Percentiles rank a stretch among this genome's conserved stretches.
These are phyloP conservation scores for Rosa hybrid DNA, from an alignment of 331 rosid genomes.

Conservation along the genomic window DNA sequence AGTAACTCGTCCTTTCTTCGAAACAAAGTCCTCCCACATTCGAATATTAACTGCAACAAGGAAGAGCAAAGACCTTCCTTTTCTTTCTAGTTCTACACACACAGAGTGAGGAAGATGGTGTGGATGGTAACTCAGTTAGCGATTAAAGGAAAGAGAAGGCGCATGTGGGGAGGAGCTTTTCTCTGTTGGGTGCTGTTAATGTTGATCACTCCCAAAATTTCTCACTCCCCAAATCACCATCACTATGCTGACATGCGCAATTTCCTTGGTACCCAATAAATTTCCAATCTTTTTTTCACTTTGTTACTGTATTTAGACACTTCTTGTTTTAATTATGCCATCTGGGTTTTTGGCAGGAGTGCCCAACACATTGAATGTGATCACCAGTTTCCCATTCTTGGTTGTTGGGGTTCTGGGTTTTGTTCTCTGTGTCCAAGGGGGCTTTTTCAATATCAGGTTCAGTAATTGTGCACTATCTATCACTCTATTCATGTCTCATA, in stretches of 20 bases:
- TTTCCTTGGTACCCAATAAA: constrained; percentile 48
- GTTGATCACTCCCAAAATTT: constrained; percentile 47
- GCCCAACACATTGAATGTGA: constrained; percentile 66
- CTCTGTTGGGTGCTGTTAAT: constrained; percentile 40
- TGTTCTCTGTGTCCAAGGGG: constrained; percentile 51
- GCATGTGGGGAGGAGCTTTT: constrained; percentile 37
- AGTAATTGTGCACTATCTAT: background rate
- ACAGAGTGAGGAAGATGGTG: constrained; percentile 24
- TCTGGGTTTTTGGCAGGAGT: constrained; percentile 55
- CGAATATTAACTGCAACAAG: background rate
- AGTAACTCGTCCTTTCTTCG: too few species aligned
- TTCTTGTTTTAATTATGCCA: constrained; percentile 11
- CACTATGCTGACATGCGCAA: constrained; percentile 65
- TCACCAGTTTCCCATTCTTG: constrained; percentile 69
- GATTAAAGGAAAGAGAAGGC: constrained; percentile 39
- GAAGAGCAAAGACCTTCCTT: constrained; percentile 5
- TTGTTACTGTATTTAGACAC: background rate
- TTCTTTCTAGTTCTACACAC: background rate
- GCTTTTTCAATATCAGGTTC: constrained; percentile 54
- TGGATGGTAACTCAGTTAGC: constrained; percentile 38
- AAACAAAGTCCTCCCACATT: background rate
- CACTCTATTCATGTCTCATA: background rate
- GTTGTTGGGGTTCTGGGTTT: constrained; percentile 68
- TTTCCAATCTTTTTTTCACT: background rate
- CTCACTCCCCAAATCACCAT: constrained; percentile 51